Percentiles rank a stretch among this genome's conserved stretches.
Evolutionary conservation across 1,139 yeast species (phyloP).

Genomic region (Magnusiomyces clavatus): DNA sequence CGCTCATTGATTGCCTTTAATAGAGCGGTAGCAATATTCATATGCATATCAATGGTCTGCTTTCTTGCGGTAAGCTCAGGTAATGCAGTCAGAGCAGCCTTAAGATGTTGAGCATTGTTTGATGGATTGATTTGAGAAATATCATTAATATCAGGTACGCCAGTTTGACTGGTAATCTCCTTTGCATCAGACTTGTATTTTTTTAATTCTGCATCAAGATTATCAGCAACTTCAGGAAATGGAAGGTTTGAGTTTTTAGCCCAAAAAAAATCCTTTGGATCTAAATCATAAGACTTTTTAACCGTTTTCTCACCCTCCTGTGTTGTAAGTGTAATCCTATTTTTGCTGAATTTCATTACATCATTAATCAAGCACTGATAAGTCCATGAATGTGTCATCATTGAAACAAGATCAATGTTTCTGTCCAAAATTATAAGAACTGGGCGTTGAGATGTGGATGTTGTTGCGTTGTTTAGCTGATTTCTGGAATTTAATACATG

Average conservation of each 20-base stretch:
- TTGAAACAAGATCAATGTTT: conserved; percentile 80
- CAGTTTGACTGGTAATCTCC: conserved; percentile 74
- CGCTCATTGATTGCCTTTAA: conserved; percentile 79
- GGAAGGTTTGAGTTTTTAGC: conserved; percentile 73
- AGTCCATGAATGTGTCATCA: conserved; percentile 97
- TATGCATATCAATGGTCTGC: conserved; percentile 87
- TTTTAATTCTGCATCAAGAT: conserved; percentile 77
- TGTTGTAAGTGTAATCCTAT: conserved; percentile 54
- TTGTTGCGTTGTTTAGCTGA: conserved; percentile 19
- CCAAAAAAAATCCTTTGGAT: conserved; percentile 94
- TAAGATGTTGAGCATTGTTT: conserved; percentile 57
- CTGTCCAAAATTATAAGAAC: conserved; percentile 82
- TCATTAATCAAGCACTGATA: conserved; percentile 95
- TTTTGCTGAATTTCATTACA: conserved; percentile 72
- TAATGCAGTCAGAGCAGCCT: conserved; percentile 82
- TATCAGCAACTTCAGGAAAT: conserved; percentile 96
- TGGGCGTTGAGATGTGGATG: conserved; percentile 41
- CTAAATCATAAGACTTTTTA: conserved; percentile 68
- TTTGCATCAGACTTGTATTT: conserved; percentile 81
- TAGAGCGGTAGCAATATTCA: conserved; percentile 85
- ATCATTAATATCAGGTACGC: conserved; percentile 59
- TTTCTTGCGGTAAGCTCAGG: conserved; percentile 91
- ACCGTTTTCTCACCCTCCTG: conserved; percentile 35
- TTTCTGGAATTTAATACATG: conserved; percentile 64
- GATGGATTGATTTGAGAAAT: conserved; percentile 40